Percentiles rank a stretch among this genome's conserved stretches.
phyloP scores from a whole-genome alignment of 441 rosid genomes.

The Brassica balearica region DNA sequence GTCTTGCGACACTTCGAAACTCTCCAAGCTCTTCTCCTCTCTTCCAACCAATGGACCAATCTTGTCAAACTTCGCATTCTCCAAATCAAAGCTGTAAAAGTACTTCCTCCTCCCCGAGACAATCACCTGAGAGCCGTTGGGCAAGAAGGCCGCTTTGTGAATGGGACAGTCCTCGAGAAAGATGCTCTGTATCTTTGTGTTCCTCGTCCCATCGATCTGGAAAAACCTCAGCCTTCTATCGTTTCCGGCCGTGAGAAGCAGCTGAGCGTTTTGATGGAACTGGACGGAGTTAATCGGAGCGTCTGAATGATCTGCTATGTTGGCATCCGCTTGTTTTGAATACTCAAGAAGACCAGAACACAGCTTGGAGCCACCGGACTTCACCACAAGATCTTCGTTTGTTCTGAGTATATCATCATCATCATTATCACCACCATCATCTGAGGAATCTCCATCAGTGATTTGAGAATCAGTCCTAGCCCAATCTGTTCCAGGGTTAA shows the following conservation, averaged over 20 bases:
- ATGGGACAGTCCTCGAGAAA: slow-evolving; percentile 91
- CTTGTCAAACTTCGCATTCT: slow-evolving; percentile 77
- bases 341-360: slow-evolving; percentile 79
- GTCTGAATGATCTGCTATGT: slow-evolving; percentile 69
- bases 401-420: slow-evolving; percentile 73
- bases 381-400: slow-evolving; percentile 81
- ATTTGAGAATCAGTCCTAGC: slow-evolving; percentile 56
- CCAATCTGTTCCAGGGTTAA: slow-evolving; percentile 91
- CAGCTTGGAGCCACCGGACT: slow-evolving; percentile 54
- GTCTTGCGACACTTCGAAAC: slow-evolving; percentile 85
- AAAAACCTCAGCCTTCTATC: slow-evolving; percentile 79
- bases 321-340: slow-evolving; percentile 83
- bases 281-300: slow-evolving; percentile 80
- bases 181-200: slow-evolving; percentile 84
- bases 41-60: slow-evolving; percentile 90
- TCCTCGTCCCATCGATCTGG: slow-evolving; percentile 91
- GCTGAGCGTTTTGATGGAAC: slow-evolving; percentile 85
- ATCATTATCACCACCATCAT: slow-evolving; percentile 62
- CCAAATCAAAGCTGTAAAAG: slow-evolving; percentile 89
- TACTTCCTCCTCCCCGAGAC: slow-evolving; percentile 91
- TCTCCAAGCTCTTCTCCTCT: slow-evolving; percentile 94
- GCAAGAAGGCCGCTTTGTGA: slow-evolving; percentile 79
- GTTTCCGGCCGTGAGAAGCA: slow-evolving; percentile 79
- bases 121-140: slow-evolving; percentile 89
- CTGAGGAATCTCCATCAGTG: slow-evolving; percentile 45